A percentile compares a stretch with the other conserved stretches of the same genome.
Conservation (phyloP, 202 grass and related monocot species). For the Cymbopogon flexuosus region DNA sequence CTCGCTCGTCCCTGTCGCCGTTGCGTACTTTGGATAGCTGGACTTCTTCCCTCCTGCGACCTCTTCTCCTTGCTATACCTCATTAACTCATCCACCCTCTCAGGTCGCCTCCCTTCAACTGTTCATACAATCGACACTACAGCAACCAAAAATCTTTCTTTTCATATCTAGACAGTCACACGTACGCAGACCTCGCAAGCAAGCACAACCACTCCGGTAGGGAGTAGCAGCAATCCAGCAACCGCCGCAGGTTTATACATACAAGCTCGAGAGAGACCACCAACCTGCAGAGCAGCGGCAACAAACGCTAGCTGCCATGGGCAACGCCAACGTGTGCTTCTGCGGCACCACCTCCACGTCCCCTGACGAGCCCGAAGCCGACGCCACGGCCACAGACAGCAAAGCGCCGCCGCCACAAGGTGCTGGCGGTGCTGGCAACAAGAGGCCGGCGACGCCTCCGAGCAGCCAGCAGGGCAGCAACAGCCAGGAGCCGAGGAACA, state of each 20-base stretch:
- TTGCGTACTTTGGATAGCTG: slow-evolving; percentile 26
- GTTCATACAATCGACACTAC: background rate
- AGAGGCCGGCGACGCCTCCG: slow-evolving; percentile 15
- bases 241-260: background rate
- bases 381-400: background rate
- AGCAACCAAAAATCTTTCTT: background rate
- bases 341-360: slow-evolving; percentile 35
- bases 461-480: slow-evolving; percentile 18
- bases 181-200: background rate
- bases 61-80: background rate
- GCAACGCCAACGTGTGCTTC: slow-evolving; percentile 37
- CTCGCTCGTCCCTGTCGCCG: slow-evolving; percentile 12
- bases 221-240: background rate
- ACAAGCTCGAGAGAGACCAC: background rate
- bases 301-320: slow-evolving; percentile 17
- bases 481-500: background rate
- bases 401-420: background rate
- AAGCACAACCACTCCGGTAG: background rate
- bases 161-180: background rate
- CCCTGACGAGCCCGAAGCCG: background rate
- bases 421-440: background rate
- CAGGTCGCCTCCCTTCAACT: background rate
- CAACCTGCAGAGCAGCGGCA: no score
- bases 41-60: slow-evolving; percentile 27
- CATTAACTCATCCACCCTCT: background rate